phyloP scores from a whole-genome alignment of 805 yeast species.

The Blastobotrys americana region DNA sequence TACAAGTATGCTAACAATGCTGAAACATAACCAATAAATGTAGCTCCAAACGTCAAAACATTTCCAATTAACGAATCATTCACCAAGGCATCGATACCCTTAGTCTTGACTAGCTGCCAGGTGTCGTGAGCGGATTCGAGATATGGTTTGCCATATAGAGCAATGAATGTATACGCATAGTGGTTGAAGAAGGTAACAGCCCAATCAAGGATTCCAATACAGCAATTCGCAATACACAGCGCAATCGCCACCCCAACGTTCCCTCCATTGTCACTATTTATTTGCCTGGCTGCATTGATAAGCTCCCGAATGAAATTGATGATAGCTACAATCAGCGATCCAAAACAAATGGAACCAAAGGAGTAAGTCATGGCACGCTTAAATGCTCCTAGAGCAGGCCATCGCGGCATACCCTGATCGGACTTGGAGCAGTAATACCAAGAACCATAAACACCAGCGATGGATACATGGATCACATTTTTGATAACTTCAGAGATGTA shows the following conservation, averaged over 20 bases:
- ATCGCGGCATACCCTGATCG: constrained; percentile 69
- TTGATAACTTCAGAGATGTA: constrained; percentile 75
- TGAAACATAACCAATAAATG: constrained; percentile 63
- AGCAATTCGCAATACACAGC: constrained; percentile 42
- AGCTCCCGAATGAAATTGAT: constrained; percentile 59
- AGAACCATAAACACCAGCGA: constrained; percentile 79
- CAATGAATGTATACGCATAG: constrained; percentile 81
- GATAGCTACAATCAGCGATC: constrained; percentile 64
- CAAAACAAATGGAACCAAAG: constrained; percentile 85
- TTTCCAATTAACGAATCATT: constrained; percentile 78
- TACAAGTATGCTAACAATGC: constrained; percentile 58
- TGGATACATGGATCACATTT: constrained; percentile 72
- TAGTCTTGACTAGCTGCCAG: constrained; percentile 64
- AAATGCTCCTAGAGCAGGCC: constrained; percentile 77
- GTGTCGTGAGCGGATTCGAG: constrained; percentile 73
- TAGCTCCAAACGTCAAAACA: constrained; percentile 67
- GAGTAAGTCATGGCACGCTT: constrained; percentile 76
- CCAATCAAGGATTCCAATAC: constrained; percentile 68
- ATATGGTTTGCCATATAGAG: constrained; percentile 78
- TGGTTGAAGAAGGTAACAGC: constrained; percentile 77
- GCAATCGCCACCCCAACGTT: constrained; percentile 46
- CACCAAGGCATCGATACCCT: constrained; percentile 78
- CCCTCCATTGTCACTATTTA: constrained; percentile 46
- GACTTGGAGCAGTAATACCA: constrained; percentile 81
- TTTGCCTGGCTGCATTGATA: constrained; percentile 45